phyloP scores from a whole-genome alignment of 345 rosid genomes.

The Eucalyptus virginea region DNA sequence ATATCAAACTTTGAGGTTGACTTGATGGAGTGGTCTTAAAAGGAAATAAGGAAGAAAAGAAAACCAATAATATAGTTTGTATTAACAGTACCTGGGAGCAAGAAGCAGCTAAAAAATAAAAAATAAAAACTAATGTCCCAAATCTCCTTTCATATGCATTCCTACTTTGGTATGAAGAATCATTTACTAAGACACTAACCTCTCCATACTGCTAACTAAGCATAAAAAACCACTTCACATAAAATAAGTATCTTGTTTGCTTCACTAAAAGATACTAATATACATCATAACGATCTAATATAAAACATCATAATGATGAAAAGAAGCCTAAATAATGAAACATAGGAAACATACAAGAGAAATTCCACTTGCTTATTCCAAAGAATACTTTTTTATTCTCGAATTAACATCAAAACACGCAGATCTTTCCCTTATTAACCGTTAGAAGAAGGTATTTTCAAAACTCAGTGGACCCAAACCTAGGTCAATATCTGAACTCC shows the following conservation, averaged over 20 bases:
- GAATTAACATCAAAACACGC: not conserved
- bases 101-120: not conserved
- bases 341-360: not conserved
- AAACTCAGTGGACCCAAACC: constrained; percentile 32
- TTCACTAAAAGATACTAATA: not conserved
- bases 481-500: constrained; percentile 40
- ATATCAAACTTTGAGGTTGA: not conserved
- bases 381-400: not conserved
- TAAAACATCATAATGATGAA: not conserved
- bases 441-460: not conserved
- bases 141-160: not conserved
- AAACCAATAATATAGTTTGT: not conserved
- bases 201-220: not conserved
- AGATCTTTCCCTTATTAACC: not conserved
- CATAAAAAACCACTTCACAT: not conserved
- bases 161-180: not conserved
- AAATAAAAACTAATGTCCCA: not conserved
- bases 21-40: not conserved
- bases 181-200: not conserved
- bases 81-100: not conserved
- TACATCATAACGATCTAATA: not conserved
- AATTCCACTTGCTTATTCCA: not conserved
- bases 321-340: not conserved
- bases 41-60: not conserved
- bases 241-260: not conserved